phyloP scores from a whole-genome alignment of 23 red algal species.

The Chondrus crispus region DNA sequence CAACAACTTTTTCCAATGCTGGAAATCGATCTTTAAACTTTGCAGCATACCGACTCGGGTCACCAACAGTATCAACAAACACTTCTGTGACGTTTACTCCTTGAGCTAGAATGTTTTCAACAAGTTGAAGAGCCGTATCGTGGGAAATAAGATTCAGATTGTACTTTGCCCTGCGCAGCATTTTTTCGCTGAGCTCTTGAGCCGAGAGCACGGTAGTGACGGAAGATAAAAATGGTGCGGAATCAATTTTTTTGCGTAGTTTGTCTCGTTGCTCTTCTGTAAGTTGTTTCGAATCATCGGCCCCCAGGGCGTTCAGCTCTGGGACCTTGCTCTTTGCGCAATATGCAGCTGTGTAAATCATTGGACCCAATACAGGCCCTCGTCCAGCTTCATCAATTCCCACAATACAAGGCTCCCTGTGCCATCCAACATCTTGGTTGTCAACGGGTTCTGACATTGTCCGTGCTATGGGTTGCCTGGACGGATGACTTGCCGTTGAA shows the following conservation, averaged over 20 bases:
- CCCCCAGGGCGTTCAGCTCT: conserved; percentile 10
- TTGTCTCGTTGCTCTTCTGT: conserved; percentile 54
- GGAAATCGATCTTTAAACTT: conserved; percentile 67
- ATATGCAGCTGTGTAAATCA: conserved; percentile 78
- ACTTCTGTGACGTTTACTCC: conserved; percentile 61
- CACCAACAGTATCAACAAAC: conserved; percentile 89
- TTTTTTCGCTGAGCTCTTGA: conserved; percentile 34
- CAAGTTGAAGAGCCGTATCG: conserved; percentile 68
- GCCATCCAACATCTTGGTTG: too few relatives aligned
- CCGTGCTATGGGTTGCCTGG: too few relatives aligned
- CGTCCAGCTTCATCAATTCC: conserved; percentile 95
- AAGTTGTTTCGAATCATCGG: conserved; percentile 75
- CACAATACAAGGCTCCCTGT: conserved; percentile 40
- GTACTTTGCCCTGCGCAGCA: conserved; percentile 45
- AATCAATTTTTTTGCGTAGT: conserved; percentile 41
- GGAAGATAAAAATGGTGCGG: conserved; percentile 22
- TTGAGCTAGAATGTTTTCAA: conserved; percentile 36
- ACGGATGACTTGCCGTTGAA: too few relatives aligned
- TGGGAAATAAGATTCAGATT: conserved; percentile 81
- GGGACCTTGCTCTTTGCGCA: conserved; percentile 16
- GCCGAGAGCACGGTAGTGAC: conserved; percentile 43
- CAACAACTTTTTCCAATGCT: conserved; percentile 53
- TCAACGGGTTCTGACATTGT: too few relatives aligned
- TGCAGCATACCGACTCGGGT: conserved; percentile 53
- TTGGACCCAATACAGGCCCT: conserved; percentile 86